Base-by-base conservation (phyloP, 768 basidiomycete genomes). In the Tylopilus vinaceipallidus region DNA sequence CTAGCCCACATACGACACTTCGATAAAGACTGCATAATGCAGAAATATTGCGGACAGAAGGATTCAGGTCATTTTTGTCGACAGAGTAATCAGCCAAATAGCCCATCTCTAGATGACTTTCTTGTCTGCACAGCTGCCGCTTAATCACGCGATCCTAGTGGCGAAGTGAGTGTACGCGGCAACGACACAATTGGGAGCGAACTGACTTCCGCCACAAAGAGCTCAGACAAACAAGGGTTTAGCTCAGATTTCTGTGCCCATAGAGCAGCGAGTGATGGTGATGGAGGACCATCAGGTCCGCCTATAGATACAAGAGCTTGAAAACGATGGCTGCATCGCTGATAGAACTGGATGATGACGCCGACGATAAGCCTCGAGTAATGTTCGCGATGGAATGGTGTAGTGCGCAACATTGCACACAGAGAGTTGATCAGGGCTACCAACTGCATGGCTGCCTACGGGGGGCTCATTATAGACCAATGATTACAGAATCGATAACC, bases 301-400 rank as follows among this genome's bases (percentile, higher is more conserved):
- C 55, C 56, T 29, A 63, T 60, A 3, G 81, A 74, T 12, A 88
- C 84, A 29, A 90, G 72, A 61, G 82, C 80, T 54, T 92, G 87
- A 65, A 91, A 97, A 33, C 84, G 79, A 60, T 93, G 87, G 57
- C 90, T 92, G 57, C 93, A 98, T 23, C 88, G 82, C 63, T 97
- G 92, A 60, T 98, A 97, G 64, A 95, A 97, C 66, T 97, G 94
- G 34, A 95, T 92, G 49, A 98, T 88, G 46, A 98, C 88, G 14
- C 88, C 86, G 27, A 98, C 80, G 49, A 98, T 95, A 26, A 98
- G 75, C n/a, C 92, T 82, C 16, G 91, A 86, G 65, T 98, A 97
- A 63, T 86, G 94, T 68, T 98, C 95, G 52, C 86, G 80, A 62
- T 98, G 95, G 71, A 98, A 98, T 0, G 95, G 94, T 16, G 91